Evolutionary conservation across 140 eudicot species (phyloP).

Genomic region (Anethum foeniculum): DNA sequence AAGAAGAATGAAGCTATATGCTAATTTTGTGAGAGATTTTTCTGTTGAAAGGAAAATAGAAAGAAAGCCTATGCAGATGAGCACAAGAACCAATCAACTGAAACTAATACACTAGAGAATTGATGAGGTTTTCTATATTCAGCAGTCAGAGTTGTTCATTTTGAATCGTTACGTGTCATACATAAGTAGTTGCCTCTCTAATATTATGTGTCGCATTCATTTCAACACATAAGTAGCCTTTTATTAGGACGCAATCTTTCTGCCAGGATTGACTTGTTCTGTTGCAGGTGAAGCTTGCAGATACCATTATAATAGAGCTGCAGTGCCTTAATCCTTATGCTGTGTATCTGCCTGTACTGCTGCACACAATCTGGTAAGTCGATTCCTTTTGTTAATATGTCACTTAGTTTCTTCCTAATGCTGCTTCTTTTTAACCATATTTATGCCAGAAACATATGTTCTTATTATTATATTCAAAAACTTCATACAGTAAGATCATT

Average conservation of each 20-base stretch:
- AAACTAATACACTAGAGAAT: neutral
- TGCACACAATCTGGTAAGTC: neutral
- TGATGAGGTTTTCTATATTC: neutral
- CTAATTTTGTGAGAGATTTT: neutral
- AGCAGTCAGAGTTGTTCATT: neutral
- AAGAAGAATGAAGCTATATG: neutral
- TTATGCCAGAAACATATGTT: neutral
- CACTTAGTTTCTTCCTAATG: neutral
- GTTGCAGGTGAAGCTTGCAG: conserved; percentile 4
- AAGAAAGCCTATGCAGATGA: conserved; percentile 1
- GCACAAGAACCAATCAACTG: neutral
- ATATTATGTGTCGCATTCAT: neutral
- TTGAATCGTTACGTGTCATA: neutral
- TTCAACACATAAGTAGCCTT: neutral
- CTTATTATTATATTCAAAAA: neutral
- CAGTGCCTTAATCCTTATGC: neutral
- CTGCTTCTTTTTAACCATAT: neutral
- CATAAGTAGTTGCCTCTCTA: neutral
- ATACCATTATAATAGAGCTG: neutral
- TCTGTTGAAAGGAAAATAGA: neutral
- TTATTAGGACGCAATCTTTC: neutral
- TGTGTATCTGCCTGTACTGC: conserved; percentile 1
- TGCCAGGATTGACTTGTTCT: neutral
- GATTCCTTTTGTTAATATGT: neutral
- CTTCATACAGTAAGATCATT: neutral